Evolutionary conservation across 345 rosid genomes (phyloP).

Genomic region (Pugionium dolabratum): DNA sequence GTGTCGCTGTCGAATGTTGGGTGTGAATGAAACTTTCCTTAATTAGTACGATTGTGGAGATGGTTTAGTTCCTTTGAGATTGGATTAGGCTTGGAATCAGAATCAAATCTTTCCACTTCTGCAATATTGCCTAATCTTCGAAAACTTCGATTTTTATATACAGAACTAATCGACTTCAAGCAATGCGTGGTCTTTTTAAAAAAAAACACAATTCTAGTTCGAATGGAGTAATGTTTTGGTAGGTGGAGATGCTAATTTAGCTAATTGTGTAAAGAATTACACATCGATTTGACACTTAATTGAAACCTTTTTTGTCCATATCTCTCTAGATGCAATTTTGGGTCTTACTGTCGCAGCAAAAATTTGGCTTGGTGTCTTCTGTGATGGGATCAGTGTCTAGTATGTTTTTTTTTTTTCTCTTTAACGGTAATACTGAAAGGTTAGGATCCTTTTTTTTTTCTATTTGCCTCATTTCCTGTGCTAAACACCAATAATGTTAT

Average conservation of each 20-base stretch:
- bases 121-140: slow-evolving; percentile 19
- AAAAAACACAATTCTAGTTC: slow-evolving; percentile 22
- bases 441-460: too few species aligned
- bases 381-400: slow-evolving; percentile 18
- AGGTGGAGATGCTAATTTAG: slow-evolving; percentile 20
- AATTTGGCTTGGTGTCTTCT: slow-evolving; percentile 16
- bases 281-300: not conserved
- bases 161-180: slow-evolving; percentile 5
- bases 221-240: slow-evolving; percentile 23
- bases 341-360: not conserved
- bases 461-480: too few species aligned
- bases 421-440: too few species aligned
- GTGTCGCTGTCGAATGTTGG: too few species aligned
- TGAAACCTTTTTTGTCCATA: not conserved
- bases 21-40: slow-evolving; percentile 22
- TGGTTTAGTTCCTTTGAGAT: slow-evolving; percentile 17
- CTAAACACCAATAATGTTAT: too few species aligned
- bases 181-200: slow-evolving; percentile 12
- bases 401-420: not conserved
- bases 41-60: slow-evolving; percentile 17
- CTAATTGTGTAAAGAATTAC: not conserved
- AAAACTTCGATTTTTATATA: not conserved
- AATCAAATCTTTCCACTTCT: slow-evolving; percentile 26
- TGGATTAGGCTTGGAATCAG: slow-evolving; percentile 10
- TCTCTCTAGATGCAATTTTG: slow-evolving; percentile 10